phyloP scores from a whole-genome alignment of 345 rosid genomes.

The Linum trigynum region DNA sequence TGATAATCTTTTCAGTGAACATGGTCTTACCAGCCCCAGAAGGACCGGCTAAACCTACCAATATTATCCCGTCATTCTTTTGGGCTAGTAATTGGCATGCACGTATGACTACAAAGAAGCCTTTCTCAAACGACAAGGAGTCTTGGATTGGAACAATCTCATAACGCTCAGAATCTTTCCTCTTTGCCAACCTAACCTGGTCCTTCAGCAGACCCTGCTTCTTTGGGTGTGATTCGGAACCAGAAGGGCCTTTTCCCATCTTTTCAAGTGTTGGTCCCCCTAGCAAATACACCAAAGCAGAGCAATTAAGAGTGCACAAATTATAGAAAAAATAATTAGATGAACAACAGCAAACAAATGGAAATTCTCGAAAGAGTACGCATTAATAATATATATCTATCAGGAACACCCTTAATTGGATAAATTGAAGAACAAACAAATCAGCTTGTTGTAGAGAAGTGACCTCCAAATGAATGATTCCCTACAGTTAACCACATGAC shows the following conservation, averaged over 20 bases:
- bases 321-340: no score
- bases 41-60: slow-evolving; percentile 94
- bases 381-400: no score
- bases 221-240: slow-evolving; percentile 47
- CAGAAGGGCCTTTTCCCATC: slow-evolving; percentile 25
- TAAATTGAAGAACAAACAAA: no score
- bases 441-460: no score
- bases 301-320: neutral
- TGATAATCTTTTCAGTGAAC: slow-evolving; percentile 81
- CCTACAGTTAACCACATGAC: no score
- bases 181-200: slow-evolving; percentile 67
- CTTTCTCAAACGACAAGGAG: slow-evolving; percentile 78
- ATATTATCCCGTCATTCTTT: slow-evolving; percentile 71
- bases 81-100: slow-evolving; percentile 86
- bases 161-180: slow-evolving; percentile 56
- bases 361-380: no score
- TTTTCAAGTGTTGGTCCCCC: neutral
- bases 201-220: slow-evolving; percentile 73
- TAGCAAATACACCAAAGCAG: neutral
- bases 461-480: no score
- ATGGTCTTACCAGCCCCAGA: slow-evolving; percentile 99
- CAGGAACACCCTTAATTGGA: no score
- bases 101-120: slow-evolving; percentile 79
- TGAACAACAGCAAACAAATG: no score
- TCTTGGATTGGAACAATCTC: slow-evolving; percentile 69